A percentile compares a stretch with the other conserved stretches of the same genome.
phyloP scores from a whole-genome alignment of 352 stramenopile genomes.

The Pythium myriotylum region DNA sequence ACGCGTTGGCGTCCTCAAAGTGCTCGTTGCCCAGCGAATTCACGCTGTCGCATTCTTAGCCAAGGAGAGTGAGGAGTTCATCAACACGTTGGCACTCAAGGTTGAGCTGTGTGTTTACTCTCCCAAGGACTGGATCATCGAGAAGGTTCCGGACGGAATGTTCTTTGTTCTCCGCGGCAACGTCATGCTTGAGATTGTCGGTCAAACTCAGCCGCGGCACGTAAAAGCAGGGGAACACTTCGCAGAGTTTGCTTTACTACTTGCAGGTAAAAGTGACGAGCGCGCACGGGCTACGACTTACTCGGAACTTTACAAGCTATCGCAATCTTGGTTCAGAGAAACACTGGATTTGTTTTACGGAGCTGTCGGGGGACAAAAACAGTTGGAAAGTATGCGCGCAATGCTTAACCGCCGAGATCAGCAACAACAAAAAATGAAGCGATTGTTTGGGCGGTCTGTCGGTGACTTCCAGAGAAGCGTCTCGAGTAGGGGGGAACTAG shows the following conservation, averaged over 20 bases:
- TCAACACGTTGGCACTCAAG: conserved; percentile 63
- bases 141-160: conserved; percentile 65
- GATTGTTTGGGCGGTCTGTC: conserved; percentile 53
- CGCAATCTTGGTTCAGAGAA: conserved; percentile 50
- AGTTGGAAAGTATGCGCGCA: conserved; percentile 56
- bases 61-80: conserved; percentile 69
- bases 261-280: conserved; percentile 45
- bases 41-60: conserved; percentile 59
- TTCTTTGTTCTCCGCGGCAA: conserved; percentile 64
- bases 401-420: conserved; percentile 58
- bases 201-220: conserved; percentile 34
- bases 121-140: conserved; percentile 76
- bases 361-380: conserved; percentile 24
- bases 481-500: not conserved
- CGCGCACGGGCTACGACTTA: conserved; percentile 65
- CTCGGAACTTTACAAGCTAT: conserved; percentile 76
- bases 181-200: conserved; percentile 41
- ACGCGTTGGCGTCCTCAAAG: conserved; percentile 52
- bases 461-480: conserved; percentile 16
- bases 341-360: conserved; percentile 61
- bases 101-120: conserved; percentile 57
- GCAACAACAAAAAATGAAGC: conserved; percentile 83
- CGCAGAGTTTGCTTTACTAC: conserved; percentile 52
- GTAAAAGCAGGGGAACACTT: conserved; percentile 61
- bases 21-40: conserved; percentile 61